Base-by-base conservation (phyloP, 2,329 filamentous ascomycete species). In the Bipolaris gigantea region DNA sequence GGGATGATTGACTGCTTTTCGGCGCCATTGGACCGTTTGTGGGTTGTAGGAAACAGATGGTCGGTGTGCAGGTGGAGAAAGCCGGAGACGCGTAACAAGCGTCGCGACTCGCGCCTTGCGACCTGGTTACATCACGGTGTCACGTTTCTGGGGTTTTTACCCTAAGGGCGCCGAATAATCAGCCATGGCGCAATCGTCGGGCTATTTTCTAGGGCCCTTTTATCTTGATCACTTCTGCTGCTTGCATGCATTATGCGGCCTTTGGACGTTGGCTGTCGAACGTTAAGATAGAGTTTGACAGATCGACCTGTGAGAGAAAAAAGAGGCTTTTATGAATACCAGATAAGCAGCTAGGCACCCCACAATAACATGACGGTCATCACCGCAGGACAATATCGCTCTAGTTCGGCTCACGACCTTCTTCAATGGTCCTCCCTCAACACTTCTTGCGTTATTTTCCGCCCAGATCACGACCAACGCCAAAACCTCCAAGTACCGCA, bases 1-100 rank as follows among this genome's bases (percentile, higher is more conserved):
- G 75, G 9, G 73, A 63, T 23, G 69, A 64, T 27, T 73, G 66
- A 48, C 65, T 72, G 48, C 62, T 69, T 64, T 70, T 71, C 15
- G 72, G 73, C 21, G 73, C 71, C 73, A 75, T 75, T 69, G 67
- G 30, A 19, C 44, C 21, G 40, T 35, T 50, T 44, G 10, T 48
- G 21, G 47, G 50, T n/a, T 45, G 47, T 50, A 41, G 48, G 44
- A 48, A 10, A 49, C 52, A 54, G 49, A 42, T 45, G 45, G 49
- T 48, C 38, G 51, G 38, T 54, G 33, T 56, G 48, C 18, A 30
- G 48, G 52, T 54, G 44, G 50, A 47, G 46, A 52, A 53, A 49
- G 53, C 50, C 33, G 21, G 25, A 48, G 50, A 61, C 63, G 65
- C 63, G 63, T 57, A 19, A 43, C 52, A 41, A 40, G 16, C 36